Evolutionary conservation across 495 filamentous ascomycete species (phyloP).

Genomic region (Penicillium manginii): DNA sequence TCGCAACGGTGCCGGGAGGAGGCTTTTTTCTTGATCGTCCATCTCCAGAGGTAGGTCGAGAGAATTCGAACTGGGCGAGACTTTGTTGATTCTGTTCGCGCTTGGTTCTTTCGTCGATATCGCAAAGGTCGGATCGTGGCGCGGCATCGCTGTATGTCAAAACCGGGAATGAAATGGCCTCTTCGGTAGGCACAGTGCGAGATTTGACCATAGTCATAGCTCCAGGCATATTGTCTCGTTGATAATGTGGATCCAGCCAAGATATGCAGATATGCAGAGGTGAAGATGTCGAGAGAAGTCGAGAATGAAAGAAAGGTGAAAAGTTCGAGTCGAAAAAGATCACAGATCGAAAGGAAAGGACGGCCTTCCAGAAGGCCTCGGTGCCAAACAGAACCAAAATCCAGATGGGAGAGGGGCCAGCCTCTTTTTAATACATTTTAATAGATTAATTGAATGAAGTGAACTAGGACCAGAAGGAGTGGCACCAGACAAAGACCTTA

Average conservation of each 20-base stretch:
- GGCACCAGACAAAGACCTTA: constrained; percentile 17
- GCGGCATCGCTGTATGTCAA: constrained; percentile 40
- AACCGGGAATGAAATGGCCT: constrained; percentile 39
- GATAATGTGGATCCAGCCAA: constrained; percentile 1
- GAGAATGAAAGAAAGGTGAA: constrained; percentile 12
- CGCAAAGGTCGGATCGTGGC: constrained; percentile 38
- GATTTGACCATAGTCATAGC: constrained; percentile 36
- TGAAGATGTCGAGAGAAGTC: neutral
- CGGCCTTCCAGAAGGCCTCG: constrained; percentile 53
- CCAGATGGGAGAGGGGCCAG: constrained; percentile 11
- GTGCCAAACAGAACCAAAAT: constrained; percentile 26
- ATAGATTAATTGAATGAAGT: constrained; percentile 10
- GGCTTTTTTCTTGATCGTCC: constrained; percentile 23
- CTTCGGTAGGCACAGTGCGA: constrained; percentile 25
- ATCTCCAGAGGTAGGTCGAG: constrained; percentile 29
- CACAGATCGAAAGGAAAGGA: constrained; percentile 44
- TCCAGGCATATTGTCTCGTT: constrained; percentile 29
- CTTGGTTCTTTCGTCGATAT: constrained; percentile 14
- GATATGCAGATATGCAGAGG: neutral
- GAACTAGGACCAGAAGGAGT: constrained; percentile 15
- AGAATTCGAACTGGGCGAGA: constrained; percentile 24
- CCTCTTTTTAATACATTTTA: constrained; percentile 8
- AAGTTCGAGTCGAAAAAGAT: constrained; percentile 17
- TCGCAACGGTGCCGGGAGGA: constrained; percentile 19
- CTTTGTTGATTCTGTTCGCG: constrained; percentile 12